Percentiles rank a stretch among this genome's conserved stretches.
phyloP scores from a whole-genome alignment of 495 filamentous ascomycete genomes.

The Extremus antarcticus region DNA sequence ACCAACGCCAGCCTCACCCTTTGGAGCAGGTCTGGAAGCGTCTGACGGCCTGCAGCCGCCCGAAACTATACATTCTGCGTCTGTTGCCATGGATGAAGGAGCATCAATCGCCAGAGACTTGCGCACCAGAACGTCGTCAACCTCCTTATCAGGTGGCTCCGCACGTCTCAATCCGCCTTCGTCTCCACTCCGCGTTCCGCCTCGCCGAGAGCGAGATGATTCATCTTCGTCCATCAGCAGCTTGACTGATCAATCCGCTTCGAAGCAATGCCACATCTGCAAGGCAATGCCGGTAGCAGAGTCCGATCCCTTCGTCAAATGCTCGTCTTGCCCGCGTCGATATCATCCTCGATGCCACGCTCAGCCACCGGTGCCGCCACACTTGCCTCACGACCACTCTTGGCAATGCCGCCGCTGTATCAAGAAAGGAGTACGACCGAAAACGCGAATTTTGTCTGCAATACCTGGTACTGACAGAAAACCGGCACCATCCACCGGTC shows the following conservation, averaged over 20 bases:
- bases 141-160: neutral
- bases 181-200: conserved; percentile 1
- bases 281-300: conserved; percentile 1
- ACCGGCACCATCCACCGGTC: neutral
- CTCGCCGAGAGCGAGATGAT: conserved; percentile 8
- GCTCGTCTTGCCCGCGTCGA: conserved; percentile 14
- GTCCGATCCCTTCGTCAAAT: conserved; percentile 8
- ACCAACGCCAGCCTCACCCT: too few relatives aligned
- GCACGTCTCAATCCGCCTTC: neutral
- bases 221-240: conserved; percentile 8
- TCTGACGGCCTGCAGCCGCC: too few relatives aligned
- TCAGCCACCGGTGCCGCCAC: conserved; percentile 1
- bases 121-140: neutral
- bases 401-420: conserved; percentile 21
- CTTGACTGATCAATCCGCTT: conserved; percentile 4
- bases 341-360: conserved; percentile 21
- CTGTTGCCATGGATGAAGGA: too few relatives aligned
- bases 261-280: conserved; percentile 18
- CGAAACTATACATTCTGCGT: too few relatives aligned
- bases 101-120: too few relatives aligned
- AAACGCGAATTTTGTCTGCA: neutral
- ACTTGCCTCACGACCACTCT: neutral
- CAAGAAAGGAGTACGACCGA: conserved; percentile 1
- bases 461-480: neutral
- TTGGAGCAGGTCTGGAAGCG: too few relatives aligned